These are phyloP conservation scores for Solanum phureja DNA, from an alignment of 257 asterid genomes.

Conservation along the genomic window DNA sequence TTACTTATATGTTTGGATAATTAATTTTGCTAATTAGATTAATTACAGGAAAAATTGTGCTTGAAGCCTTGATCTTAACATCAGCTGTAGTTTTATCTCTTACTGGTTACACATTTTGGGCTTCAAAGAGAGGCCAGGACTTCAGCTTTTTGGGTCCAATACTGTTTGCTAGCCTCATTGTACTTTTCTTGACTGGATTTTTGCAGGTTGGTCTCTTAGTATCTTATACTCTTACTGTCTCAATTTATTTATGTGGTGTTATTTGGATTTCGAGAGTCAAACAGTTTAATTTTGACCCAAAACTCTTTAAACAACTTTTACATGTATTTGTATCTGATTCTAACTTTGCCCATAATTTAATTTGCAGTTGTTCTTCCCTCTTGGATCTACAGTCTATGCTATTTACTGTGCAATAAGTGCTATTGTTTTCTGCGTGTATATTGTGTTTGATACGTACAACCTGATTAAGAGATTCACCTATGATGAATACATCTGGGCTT, in stretches of 20 bases:
- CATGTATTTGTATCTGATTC: neutral
- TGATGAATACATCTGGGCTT: slow-evolving; percentile 95
- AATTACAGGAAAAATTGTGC: slow-evolving; percentile 66
- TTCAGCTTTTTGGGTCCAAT: slow-evolving; percentile 89
- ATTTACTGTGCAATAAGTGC: slow-evolving; percentile 75
- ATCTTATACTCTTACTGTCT: neutral
- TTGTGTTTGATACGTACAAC: slow-evolving; percentile 73
- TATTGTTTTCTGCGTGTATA: slow-evolving; percentile 78
- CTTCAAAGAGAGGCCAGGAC: slow-evolving; percentile 90
- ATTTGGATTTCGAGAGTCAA: neutral
- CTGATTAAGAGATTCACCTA: slow-evolving; percentile 90
- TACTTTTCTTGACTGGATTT: slow-evolving; percentile 64
- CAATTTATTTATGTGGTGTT: too few species aligned
- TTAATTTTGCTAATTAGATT: neutral
- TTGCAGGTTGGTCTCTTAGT: slow-evolving; percentile 46
- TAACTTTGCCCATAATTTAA: neutral
- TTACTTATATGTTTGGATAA: neutral
- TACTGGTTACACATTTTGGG: slow-evolving; percentile 99
- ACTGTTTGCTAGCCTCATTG: slow-evolving; percentile 73
- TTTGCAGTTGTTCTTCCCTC: slow-evolving; percentile 77
- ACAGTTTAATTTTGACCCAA: rapidly evolving
- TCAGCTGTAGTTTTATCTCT: slow-evolving; percentile 80
- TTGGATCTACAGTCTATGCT: slow-evolving; percentile 67
- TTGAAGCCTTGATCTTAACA: slow-evolving; percentile 87
- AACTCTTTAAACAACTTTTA: too few species aligned